Evolutionary conservation across 768 basidiomycete genomes (phyloP).

Genomic region (Lactarius sp.): DNA sequence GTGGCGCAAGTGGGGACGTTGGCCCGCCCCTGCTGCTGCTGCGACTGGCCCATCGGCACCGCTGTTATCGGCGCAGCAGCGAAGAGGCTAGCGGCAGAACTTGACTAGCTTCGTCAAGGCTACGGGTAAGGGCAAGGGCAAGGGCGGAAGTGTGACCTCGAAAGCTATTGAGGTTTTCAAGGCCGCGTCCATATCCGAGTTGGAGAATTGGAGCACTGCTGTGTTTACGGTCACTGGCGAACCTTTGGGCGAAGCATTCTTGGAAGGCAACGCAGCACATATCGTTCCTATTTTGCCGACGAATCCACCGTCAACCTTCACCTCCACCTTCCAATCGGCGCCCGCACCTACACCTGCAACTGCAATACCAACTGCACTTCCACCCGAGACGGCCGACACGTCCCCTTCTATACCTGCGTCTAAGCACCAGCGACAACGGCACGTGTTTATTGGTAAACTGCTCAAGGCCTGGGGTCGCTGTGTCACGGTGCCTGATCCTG

Average conservation of each 20-base stretch:
- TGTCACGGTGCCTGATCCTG: conserved; percentile 2
- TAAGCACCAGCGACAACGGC: not conserved
- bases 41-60: not conserved
- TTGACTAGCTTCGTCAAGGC: not conserved
- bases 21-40: not conserved
- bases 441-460: conserved; percentile 7
- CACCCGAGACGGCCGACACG: too few relatives aligned
- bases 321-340: not conserved
- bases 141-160: not conserved
- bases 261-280: not conserved
- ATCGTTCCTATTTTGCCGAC: not conserved
- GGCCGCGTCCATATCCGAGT: not conserved
- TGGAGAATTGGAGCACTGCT: not conserved
- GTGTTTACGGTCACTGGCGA: conserved; percentile 1
- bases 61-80: not conserved
- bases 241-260: not conserved
- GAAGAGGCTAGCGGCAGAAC: not conserved
- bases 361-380: not conserved
- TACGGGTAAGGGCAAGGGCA: not conserved
- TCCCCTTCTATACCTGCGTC: not conserved
- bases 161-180: not conserved
- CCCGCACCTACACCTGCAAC: not conserved
- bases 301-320: not conserved
- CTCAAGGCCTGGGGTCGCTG: conserved; percentile 11
- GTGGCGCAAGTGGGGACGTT: conserved; percentile 9